Percentiles rank a stretch among this genome's conserved stretches.
phyloP scores from a whole-genome alignment of 805 yeast species.

The Starmerella apis region DNA sequence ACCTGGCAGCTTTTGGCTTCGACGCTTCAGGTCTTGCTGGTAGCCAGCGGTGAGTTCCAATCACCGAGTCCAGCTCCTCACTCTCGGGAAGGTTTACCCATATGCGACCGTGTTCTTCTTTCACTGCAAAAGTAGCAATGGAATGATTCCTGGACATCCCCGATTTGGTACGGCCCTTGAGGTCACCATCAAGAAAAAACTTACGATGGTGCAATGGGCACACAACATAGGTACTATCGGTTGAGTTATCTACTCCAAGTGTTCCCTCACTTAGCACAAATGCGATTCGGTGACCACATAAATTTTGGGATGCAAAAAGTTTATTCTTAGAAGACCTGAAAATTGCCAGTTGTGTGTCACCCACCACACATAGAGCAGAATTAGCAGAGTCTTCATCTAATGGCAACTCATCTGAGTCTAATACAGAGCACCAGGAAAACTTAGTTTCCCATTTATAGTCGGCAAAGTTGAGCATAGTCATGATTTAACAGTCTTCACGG shows the following conservation, averaged over 20 bases:
- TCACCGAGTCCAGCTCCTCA: constrained; percentile 31
- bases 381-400: constrained; percentile 29
- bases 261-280: constrained; percentile 35
- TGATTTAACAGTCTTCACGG: not conserved
- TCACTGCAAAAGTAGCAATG: constrained; percentile 32
- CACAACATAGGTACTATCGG: constrained; percentile 29
- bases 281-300: constrained; percentile 37
- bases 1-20: not conserved
- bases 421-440: constrained; percentile 29
- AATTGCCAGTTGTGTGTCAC: constrained; percentile 34
- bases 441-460: constrained; percentile 28
- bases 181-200: constrained; percentile 27
- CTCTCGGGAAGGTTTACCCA: constrained; percentile 31
- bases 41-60: constrained; percentile 33
- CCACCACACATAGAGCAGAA: constrained; percentile 30
- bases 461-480: constrained; percentile 11
- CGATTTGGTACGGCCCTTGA: constrained; percentile 30
- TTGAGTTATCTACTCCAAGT: constrained; percentile 30
- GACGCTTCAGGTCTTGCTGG: not conserved
- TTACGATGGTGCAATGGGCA: constrained; percentile 36
- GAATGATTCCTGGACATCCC: constrained; percentile 29
- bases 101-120: constrained; percentile 31
- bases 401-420: constrained; percentile 29
- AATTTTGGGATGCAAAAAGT: constrained; percentile 34
- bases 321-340: constrained; percentile 31